Percentiles rank a stretch among this genome's conserved stretches.
phyloP scores from a whole-genome alignment of 2,329 filamentous ascomycete genomes.

The Microsporum audouinii region DNA sequence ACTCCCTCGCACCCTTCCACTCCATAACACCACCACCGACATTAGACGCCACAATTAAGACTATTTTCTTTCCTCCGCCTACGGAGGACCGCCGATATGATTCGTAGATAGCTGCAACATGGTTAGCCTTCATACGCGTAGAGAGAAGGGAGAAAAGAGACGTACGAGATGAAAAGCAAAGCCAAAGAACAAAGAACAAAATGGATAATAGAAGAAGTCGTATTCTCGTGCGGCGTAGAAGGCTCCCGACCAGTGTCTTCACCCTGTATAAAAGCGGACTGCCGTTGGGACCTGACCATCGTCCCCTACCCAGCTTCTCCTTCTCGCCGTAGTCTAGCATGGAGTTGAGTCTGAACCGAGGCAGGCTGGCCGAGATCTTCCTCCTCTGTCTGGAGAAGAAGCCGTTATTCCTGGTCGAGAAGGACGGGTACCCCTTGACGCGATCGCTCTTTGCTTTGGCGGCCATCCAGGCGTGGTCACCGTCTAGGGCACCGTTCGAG shows the following conservation, averaged over 20 bases:
- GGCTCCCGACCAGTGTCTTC: constrained; percentile 32
- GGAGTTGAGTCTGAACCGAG: constrained; percentile 50
- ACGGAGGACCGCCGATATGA: constrained; percentile 61
- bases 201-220: constrained; percentile 49
- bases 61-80: constrained; percentile 79
- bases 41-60: constrained; percentile 88
- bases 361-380: constrained; percentile 65
- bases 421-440: constrained; percentile 64
- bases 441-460: constrained; percentile 66
- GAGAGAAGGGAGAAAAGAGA: constrained; percentile 17
- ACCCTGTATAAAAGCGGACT: constrained; percentile 24
- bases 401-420: constrained; percentile 68
- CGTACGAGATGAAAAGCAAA: constrained; percentile 67
- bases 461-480: constrained; percentile 56
- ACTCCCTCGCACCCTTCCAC: constrained; percentile 94
- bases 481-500: constrained; percentile 8
- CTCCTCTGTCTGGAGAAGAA: constrained; percentile 81
- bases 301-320: constrained; percentile 58
- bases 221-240: constrained; percentile 56
- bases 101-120: constrained; percentile 41
- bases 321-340: constrained; percentile 55
- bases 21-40: constrained; percentile 96
- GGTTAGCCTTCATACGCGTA: constrained; percentile 13
- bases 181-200: constrained; percentile 49
- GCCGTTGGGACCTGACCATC: constrained; percentile 38